Conservation (phyloP, 495 filamentous ascomycete species). For the Usnea hakonensis region DNA sequence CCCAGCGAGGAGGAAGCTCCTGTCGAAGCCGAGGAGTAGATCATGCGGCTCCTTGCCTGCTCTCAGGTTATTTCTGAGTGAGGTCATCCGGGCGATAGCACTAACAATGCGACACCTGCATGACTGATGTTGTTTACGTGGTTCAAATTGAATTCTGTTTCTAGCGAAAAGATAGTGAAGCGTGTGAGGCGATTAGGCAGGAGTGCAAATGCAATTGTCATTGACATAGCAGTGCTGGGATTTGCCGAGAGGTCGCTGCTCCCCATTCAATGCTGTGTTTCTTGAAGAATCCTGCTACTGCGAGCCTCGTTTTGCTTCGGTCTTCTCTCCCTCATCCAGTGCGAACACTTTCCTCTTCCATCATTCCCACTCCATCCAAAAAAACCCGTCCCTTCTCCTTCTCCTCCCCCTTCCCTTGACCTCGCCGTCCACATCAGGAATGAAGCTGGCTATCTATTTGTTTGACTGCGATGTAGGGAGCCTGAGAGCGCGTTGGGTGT, state of each 20-base stretch:
- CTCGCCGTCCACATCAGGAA: too few species aligned
- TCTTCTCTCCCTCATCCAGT: not conserved
- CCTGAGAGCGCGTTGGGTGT: too few species aligned
- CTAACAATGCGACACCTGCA: slow-evolving; percentile 5
- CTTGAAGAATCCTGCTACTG: not conserved
- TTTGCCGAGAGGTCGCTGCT: not conserved
- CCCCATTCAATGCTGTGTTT: not conserved
- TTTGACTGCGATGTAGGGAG: too few species aligned
- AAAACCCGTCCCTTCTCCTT: not conserved
- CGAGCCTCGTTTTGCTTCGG: not conserved
- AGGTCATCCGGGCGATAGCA: not conserved
- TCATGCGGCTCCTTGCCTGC: not conserved
- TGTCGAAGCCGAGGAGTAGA: slow-evolving; percentile 42
- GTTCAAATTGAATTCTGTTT: slow-evolving; percentile 16
- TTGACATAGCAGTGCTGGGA: not conserved
- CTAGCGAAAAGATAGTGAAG: slow-evolving; percentile 17
- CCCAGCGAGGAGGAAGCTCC: slow-evolving; percentile 42
- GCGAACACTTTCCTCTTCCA: not conserved
- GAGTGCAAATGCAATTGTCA: not conserved
- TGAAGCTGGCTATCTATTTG: too few species aligned
- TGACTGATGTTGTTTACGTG: slow-evolving; percentile 19
- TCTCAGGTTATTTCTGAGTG: not conserved
- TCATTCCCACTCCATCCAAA: not conserved
- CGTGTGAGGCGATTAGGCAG: not conserved
- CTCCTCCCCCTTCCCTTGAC: not conserved